Base-by-base conservation (phyloP, 2,329 filamentous ascomycete species). In the Beauveria medogensis region DNA sequence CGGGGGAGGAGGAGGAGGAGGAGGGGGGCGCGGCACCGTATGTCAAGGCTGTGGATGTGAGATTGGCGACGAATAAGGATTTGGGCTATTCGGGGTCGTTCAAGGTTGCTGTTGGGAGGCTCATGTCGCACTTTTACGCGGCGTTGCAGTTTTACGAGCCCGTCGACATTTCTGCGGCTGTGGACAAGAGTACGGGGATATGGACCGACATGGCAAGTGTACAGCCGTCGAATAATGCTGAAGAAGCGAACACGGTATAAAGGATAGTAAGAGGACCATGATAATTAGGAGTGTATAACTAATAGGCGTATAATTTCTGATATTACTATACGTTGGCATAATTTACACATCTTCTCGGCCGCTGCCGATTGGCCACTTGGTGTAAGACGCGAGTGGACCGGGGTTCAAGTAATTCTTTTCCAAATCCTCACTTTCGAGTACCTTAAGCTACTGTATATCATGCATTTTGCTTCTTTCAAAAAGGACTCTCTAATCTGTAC, bases 61-160 rank as follows among this genome's bases (percentile, higher is more conserved):
- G 10, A 28, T 28, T 56, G n/a, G n/a, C 54, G 12, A 56, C 54
- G n/a, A 56, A 37, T 18, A 34, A 20, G 26, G 54, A 56, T 5
- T n/a, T 56, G 54, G 12, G 14, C 26, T 56, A 56, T 28, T 5
- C 43, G 14, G 54, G 54, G n/a, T 56, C 40, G 43, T 56, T 56
- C 54, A 56, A 37, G 54, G 54, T 56, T 7, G 14, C 54, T n/a
- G 54, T 47, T 5, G 3, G 43, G 12, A 28, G n/a, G 26, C 41
- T 56, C 5, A 37, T 56, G 28, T 28, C 54, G 6, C 41, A 37
- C 26, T 56, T 56, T 24, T 56, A 56, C 54, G 54, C 54, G 5
- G 54, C 54, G 43, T 12, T 47, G 28, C 54, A 56, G 12, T 47
- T 56, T 47, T 56, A 56, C 26, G 43, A 56, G 54, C 54, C 54